Conservation (phyloP, 495 filamentous ascomycete species). For the Cercophora sp. region DNA sequence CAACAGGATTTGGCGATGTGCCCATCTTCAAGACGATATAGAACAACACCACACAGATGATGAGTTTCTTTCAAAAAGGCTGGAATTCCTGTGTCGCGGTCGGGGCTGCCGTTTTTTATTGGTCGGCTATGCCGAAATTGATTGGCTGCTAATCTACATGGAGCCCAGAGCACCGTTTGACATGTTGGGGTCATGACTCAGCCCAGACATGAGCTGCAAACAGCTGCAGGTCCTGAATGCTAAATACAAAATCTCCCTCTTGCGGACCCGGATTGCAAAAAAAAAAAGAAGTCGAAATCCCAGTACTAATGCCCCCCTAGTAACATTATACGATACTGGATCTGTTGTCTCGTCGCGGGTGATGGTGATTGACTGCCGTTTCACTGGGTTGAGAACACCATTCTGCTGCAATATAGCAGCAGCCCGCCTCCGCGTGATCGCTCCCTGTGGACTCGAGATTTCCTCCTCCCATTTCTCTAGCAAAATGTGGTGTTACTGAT, state of each 20-base stretch:
- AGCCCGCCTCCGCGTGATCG: constrained; percentile 6
- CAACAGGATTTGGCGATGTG: no score
- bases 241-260: constrained; percentile 11
- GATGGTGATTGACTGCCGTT: constrained; percentile 14
- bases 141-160: no score
- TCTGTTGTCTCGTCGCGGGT: constrained; percentile 13
- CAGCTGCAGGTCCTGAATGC: constrained; percentile 11
- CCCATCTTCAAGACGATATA: no score
- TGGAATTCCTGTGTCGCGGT: no score
- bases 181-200: no score
- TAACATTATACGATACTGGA: no score
- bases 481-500: constrained; percentile 9
- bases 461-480: constrained; percentile 12
- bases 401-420: constrained; percentile 9
- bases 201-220: background rate
- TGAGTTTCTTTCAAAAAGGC: no score
- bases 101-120: no score
- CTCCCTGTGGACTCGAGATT: constrained; percentile 4
- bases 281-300: constrained; percentile 17
- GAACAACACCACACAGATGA: no score
- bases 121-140: no score
- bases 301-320: constrained; percentile 14
- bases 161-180: no score
- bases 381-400: constrained; percentile 8
- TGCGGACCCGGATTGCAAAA: constrained; percentile 10